Base-by-base conservation (phyloP, 148 eudicot genomes). In the Cornus kousa region DNA sequence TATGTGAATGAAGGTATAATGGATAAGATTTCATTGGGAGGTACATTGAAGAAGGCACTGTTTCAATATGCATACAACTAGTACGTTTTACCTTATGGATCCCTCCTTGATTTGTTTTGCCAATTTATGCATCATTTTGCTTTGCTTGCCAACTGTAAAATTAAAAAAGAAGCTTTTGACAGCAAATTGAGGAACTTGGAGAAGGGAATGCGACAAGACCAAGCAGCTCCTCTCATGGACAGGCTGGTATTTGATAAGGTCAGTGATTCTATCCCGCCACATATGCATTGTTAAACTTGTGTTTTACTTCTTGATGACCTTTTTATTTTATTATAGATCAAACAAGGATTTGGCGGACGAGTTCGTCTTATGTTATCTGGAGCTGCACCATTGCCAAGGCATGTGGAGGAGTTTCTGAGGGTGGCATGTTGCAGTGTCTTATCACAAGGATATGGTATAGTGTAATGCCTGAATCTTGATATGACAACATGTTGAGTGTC, bases 381-480 rank as follows among this genome's bases (percentile, higher is more conserved):
- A 82, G 99, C 98, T 62, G 99, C 99, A 7, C 99, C 99, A 67
- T 85, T 96, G 80, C 90, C 99, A 6, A 90, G 87, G 53, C 99
- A 96, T 77, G 84, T 94, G 40, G 99, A 96, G 82, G 99, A 96
- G 81, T 96, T 96, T 86, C 84, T 96, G 80, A 89, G 99, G 84
- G 99, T 96, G 59, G 80, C 99, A 40, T 88, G 91, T 75, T 85
- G 99, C 76, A 77, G 90, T 83, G 85, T 83, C 13, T 73, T 94
- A 72, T 90, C 91, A n/a, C 99, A 96, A 87, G 98, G 98, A 66
- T 96, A 96, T 85, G 99, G 99, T 96, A 89, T 68, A 13, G 72
- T n/a, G 40, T 28, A 76, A 76, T 31, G 68, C 11, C 57, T 66
- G 37, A 10, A 9, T 43, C 5, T 43, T 43, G 48, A 43, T 43